Evolutionary conservation across 495 filamentous ascomycete genomes (phyloP).

Genomic region (Penicillium canescens): DNA sequence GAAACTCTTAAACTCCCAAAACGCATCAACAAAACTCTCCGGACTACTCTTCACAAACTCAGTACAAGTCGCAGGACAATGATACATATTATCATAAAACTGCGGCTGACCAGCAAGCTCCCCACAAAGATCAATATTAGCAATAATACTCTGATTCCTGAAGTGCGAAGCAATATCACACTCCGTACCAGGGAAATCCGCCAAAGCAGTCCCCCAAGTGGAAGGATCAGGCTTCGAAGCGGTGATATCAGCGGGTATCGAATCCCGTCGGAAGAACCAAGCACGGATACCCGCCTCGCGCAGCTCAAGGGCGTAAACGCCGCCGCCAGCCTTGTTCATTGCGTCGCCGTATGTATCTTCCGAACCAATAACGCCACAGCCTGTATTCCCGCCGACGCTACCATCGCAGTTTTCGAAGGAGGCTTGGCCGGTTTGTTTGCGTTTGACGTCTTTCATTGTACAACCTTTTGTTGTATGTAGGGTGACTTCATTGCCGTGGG

Average conservation of each 20-base stretch:
- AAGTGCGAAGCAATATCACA: conserved; percentile 50
- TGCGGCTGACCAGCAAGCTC: conserved; percentile 31
- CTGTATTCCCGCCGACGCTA: conserved; percentile 37
- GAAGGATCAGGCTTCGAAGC: conserved; percentile 43
- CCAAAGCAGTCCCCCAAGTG: conserved; percentile 45
- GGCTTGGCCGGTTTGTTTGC: conserved; percentile 38
- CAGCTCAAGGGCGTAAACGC: conserved; percentile 49
- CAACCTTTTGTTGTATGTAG: conserved; percentile 46
- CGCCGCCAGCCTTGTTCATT: conserved; percentile 50
- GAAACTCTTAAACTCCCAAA: conserved; percentile 53
- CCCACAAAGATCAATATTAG: conserved; percentile 54
- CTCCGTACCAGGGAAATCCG: conserved; percentile 52
- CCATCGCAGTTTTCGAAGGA: conserved; percentile 37
- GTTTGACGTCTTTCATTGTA: conserved; percentile 43
- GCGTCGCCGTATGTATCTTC: conserved; percentile 37
- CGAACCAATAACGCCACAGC: conserved; percentile 43
- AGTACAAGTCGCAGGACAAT: conserved; percentile 44
- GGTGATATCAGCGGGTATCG: conserved; percentile 40
- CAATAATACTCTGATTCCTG: conserved; percentile 52
- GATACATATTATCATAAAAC: conserved; percentile 39
- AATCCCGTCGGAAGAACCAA: conserved; percentile 48
- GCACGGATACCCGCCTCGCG: conserved; percentile 46
- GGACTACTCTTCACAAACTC: conserved; percentile 43
- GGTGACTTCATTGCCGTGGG: conserved; percentile 46
- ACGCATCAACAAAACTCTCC: conserved; percentile 40